Conservation (phyloP, 1,284 basidiomycete genomes). For the Mycosarcoma mackinlayi region DNA sequence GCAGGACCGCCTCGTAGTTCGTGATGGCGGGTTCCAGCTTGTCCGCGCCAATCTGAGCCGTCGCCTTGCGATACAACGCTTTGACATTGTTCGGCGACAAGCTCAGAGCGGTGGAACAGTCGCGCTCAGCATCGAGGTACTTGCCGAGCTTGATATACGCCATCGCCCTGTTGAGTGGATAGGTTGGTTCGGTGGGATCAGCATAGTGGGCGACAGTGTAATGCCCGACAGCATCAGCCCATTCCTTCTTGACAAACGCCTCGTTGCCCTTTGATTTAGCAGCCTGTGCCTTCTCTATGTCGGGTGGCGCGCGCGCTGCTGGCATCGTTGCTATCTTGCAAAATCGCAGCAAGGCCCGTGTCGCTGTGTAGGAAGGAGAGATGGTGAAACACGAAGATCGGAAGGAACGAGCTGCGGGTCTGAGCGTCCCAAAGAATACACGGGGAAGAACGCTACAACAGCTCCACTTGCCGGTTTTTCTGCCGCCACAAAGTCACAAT, state of each 20-base stretch:
- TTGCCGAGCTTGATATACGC: slow-evolving; percentile 45
- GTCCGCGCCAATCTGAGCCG: slow-evolving; percentile 15
- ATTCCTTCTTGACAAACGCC: slow-evolving; percentile 27
- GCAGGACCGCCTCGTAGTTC: slow-evolving; percentile 19
- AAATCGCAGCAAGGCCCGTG: background rate
- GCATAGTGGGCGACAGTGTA: slow-evolving; percentile 27
- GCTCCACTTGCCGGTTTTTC: slow-evolving; percentile 6
- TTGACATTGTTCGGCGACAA: slow-evolving; percentile 39
- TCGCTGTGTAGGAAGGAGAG: background rate
- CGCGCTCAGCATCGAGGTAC: slow-evolving; percentile 34
- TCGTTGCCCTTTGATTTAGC: slow-evolving; percentile 33
- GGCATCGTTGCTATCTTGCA: background rate
- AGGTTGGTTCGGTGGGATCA: slow-evolving; percentile 36
- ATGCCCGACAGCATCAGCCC: slow-evolving; percentile 28
- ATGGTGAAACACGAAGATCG: too few species aligned
- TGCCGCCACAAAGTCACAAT: background rate
- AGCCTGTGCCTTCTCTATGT: slow-evolving; percentile 22
- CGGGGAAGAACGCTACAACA: background rate
- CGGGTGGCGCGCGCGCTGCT: background rate
- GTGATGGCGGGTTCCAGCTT: slow-evolving; percentile 10
- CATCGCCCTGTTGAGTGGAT: slow-evolving; percentile 42
- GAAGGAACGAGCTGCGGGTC: background rate
- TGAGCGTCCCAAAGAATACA: background rate
- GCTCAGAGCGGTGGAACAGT: slow-evolving; percentile 20
- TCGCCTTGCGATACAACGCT: slow-evolving; percentile 32